These are phyloP conservation scores for Cinnamomum chago DNA, from an alignment of 164 flowering plant species.

Conservation along the genomic window DNA sequence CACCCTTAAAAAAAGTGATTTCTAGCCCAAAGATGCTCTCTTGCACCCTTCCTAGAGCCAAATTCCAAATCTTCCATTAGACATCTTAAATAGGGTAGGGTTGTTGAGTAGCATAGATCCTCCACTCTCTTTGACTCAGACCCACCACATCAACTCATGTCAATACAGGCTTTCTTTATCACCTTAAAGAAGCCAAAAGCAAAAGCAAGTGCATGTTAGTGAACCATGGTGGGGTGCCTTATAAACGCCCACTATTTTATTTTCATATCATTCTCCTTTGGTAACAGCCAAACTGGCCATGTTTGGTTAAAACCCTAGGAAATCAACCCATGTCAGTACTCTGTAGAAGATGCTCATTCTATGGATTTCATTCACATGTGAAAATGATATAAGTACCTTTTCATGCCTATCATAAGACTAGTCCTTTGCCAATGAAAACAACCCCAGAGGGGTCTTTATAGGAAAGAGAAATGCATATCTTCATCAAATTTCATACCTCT, in stretches of 20 bases:
- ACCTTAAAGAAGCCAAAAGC: constrained; percentile 2
- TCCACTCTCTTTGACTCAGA: constrained; percentile 7
- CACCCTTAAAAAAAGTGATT: background rate
- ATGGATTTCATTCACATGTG: background rate
- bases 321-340: background rate
- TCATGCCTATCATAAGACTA: background rate
- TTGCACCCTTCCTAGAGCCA: constrained; percentile 9
- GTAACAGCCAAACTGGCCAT: background rate
- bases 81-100: constrained; percentile 4
- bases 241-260: background rate
- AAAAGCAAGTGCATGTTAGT: constrained; percentile 6
- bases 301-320: background rate
- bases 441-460: background rate
- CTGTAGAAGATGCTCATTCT: background rate
- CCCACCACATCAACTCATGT: constrained; percentile 13
- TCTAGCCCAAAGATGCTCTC: constrained; percentile 8
- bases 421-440: background rate
- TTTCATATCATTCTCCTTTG: background rate
- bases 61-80: constrained; percentile 3
- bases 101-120: constrained; percentile 8
- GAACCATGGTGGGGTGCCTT: background rate
- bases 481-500: background rate
- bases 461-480: background rate
- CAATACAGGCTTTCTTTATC: background rate
- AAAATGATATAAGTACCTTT: background rate